Conservation (phyloP, 1,284 basidiomycete genomes). For the Ustilago crameri region DNA sequence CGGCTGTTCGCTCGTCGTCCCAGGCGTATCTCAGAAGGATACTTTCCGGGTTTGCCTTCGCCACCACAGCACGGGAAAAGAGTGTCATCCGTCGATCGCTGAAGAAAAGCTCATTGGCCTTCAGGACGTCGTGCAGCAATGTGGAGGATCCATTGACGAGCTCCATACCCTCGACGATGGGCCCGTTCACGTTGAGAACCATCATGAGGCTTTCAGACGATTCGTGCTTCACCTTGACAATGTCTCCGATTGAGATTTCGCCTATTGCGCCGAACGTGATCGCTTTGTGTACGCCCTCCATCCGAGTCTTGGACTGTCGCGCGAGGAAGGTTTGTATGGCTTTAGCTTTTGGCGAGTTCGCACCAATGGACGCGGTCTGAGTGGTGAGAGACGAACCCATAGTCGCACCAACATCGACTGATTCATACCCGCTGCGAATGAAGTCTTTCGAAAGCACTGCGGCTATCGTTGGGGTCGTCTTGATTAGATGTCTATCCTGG, state of each 20-base stretch:
- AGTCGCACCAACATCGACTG: conserved; percentile 4
- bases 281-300: too few relatives aligned
- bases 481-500: conserved; percentile 3
- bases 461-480: conserved; percentile 16
- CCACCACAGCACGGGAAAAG: not conserved
- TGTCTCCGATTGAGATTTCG: conserved; percentile 4
- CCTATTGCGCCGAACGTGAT: not conserved
- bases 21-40: conserved; percentile 13
- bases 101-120: conserved; percentile 13
- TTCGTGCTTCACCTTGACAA: conserved; percentile 2
- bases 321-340: conserved; percentile 8
- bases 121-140: conserved; percentile 9
- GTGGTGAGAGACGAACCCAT: too few relatives aligned
- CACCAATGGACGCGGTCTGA: not conserved
- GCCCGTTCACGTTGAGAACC: not conserved
- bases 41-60: conserved; percentile 2
- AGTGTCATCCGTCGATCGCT: not conserved
- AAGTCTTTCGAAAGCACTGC: conserved; percentile 24
- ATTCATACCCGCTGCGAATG: conserved; percentile 25
- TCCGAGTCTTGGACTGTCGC: too few relatives aligned
- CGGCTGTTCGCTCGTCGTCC: conserved; percentile 11
- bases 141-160: not conserved
- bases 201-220: not conserved
- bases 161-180: not conserved
- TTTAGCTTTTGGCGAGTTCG: not conserved